These are phyloP conservation scores for Pharus latifolius DNA, from an alignment of 176 grass and related monocot genomes.

Conservation along the genomic window DNA sequence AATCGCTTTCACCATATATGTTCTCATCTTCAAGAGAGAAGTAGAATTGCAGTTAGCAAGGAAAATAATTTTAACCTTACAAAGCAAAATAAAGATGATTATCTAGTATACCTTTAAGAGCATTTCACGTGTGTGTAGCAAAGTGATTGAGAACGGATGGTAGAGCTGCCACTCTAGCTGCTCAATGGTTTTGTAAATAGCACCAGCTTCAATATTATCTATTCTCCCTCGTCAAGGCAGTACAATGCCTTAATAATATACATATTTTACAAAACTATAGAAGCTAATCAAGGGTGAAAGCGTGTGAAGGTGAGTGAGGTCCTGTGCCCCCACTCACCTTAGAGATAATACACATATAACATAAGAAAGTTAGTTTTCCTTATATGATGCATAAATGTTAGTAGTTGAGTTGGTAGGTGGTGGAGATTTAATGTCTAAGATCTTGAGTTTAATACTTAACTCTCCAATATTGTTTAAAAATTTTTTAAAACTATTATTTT, in stretches of 20 bases:
- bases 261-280: neutral
- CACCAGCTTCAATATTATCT: slow-evolving; percentile 65
- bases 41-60: neutral
- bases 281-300: neutral
- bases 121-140: slow-evolving; percentile 71
- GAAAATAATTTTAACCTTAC: neutral
- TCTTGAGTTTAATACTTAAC: too few relatives aligned
- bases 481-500: too few relatives aligned
- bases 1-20: too few relatives aligned
- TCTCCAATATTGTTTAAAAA: too few relatives aligned
- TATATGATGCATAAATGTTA: too few relatives aligned
- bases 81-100: neutral
- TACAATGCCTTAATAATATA: slow-evolving; percentile 3
- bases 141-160: slow-evolving; percentile 57
- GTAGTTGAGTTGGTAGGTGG: too few relatives aligned
- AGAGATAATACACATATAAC: neutral
- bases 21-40: too few relatives aligned
- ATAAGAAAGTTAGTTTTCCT: too few relatives aligned
- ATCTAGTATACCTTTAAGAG: slow-evolving; percentile 64
- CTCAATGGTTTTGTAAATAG: slow-evolving; percentile 53
- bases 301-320: too few relatives aligned
- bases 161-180: slow-evolving; percentile 47
- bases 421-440: too few relatives aligned
- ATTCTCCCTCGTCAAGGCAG: slow-evolving; percentile 25
- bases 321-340: too few relatives aligned